Base-by-base conservation (phyloP, 1,139 yeast species). In the Nakaseomyces nivariensis region DNA sequence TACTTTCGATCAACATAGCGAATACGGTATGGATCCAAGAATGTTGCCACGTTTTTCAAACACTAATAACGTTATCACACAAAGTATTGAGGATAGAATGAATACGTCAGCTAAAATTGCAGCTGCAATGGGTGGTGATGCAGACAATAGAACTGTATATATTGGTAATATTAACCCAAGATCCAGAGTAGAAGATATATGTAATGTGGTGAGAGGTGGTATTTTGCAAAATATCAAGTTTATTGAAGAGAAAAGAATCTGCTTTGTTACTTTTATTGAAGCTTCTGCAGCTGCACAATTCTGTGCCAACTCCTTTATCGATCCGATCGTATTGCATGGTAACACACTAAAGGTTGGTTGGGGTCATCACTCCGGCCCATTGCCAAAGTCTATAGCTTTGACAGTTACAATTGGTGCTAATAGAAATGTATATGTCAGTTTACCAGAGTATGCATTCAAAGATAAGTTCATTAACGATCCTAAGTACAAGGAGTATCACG, bases 371-470 rank as follows among this genome's bases (percentile, higher is more conserved):
- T 77, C 86, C 3, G 94, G 94, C 4, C 82, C 87, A 0, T 70
- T 85, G 56, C 82, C 88, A 11, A 83, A 81, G 60, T 82, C 86
- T 7, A 76, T 85, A 52, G 77, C 86, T 31, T 72, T 85, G 56
- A 92, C 92, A 0, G 92, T 85, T 13, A 82, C 88, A 3, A 78
- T 82, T 62, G 95, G 95, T 44, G 94, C 92, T 4, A 80, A 85
- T 51, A 78, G 95, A 71, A 85, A 85, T 63, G 83, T 85, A 52
- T 85, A 85, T 65, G 78, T 85, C 56, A 90, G 94, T 47, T 78
- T 76, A 37, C 72, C 75, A n/a, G 69, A 68, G 54, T 61, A 58
- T 45, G 71, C 72, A 6, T 60, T 65, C 49, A 70, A 69, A 48
- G 63, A 64, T 41, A 61, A 64, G 46, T 60, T 51, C 48, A 58